These are phyloP conservation scores for Phytophthora capsici DNA, from an alignment of 352 stramenopile genomes.

Conservation along the genomic window DNA sequence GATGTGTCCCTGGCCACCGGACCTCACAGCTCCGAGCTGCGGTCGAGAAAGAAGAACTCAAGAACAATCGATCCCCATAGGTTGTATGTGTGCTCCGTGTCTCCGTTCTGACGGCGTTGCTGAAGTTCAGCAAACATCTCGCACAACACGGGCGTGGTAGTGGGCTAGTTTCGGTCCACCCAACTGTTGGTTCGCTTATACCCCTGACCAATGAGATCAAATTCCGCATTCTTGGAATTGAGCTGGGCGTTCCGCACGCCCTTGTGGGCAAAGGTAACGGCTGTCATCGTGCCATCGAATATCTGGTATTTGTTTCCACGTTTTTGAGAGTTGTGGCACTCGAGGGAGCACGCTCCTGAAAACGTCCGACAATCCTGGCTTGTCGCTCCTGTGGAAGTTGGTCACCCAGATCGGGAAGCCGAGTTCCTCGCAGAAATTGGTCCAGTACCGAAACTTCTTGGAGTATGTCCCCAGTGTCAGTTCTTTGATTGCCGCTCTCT, in stretches of 20 bases:
- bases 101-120: too few relatives aligned
- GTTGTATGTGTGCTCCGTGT: too few relatives aligned
- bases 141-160: slow-evolving; percentile 28
- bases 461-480: too few relatives aligned
- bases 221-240: slow-evolving; percentile 13
- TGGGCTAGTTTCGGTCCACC: slow-evolving; percentile 29
- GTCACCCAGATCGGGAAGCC: background rate
- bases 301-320: slow-evolving; percentile 31
- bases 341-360: slow-evolving; percentile 13
- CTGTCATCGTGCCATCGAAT: slow-evolving; percentile 29
- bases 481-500: too few relatives aligned
- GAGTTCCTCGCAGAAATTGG: background rate
- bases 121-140: too few relatives aligned
- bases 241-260: slow-evolving; percentile 20
- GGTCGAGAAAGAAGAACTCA: slow-evolving; percentile 25
- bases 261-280: slow-evolving; percentile 22
- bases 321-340: slow-evolving; percentile 25
- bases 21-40: slow-evolving; percentile 24
- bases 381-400: slow-evolving; percentile 10
- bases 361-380: slow-evolving; percentile 27
- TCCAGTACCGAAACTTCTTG: background rate
- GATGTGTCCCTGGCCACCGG: background rate
- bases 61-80: slow-evolving; percentile 23
- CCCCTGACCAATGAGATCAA: slow-evolving; percentile 27
- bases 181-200: slow-evolving; percentile 34